Evolutionary conservation across 495 filamentous ascomycete species (phyloP).

Genomic region (Penicillium macrosclerotiorum): DNA sequence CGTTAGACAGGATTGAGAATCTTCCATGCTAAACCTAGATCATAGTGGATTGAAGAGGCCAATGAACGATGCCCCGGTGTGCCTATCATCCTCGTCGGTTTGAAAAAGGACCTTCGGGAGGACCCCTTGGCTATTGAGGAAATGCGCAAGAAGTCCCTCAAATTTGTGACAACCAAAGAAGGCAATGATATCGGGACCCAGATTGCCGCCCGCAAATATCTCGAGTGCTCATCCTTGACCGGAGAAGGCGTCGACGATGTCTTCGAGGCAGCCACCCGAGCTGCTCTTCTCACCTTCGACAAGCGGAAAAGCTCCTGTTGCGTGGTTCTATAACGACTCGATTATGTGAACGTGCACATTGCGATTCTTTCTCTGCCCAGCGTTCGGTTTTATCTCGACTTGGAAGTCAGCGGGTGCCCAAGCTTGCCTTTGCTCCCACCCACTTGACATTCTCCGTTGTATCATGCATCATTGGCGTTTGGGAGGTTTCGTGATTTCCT

Average conservation of each 20-base stretch:
- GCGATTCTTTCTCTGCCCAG: conserved; percentile 24
- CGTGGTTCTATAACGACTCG: conserved; percentile 72
- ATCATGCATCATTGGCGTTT: conserved; percentile 48
- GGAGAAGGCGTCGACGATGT: conserved; percentile 99
- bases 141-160: conserved; percentile 90
- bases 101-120: conserved; percentile 97
- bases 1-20: not conserved
- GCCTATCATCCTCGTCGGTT: conserved; percentile 92
- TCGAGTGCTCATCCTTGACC: conserved; percentile 95
- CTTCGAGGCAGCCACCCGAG: conserved; percentile 94
- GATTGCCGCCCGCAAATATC: conserved; percentile 91
- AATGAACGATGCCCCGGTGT: conserved; percentile 90
- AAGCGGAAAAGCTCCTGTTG: conserved; percentile 83
- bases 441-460: conserved; percentile 23
- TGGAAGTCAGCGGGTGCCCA: conserved; percentile 22
- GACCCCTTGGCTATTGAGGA: conserved; percentile 93
- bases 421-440: conserved; percentile 8
- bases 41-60: conserved; percentile 93
- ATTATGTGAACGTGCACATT: conserved; percentile 20
- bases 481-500: conserved; percentile 31
- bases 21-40: not conserved
- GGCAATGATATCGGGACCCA: conserved; percentile 77
- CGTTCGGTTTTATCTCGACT: conserved; percentile 24
- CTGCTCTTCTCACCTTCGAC: conserved; percentile 89
- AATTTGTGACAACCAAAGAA: conserved; percentile 78